Evolutionary conservation across 257 asterid genomes (phyloP).

Genomic region (Solanum etuberosum): DNA sequence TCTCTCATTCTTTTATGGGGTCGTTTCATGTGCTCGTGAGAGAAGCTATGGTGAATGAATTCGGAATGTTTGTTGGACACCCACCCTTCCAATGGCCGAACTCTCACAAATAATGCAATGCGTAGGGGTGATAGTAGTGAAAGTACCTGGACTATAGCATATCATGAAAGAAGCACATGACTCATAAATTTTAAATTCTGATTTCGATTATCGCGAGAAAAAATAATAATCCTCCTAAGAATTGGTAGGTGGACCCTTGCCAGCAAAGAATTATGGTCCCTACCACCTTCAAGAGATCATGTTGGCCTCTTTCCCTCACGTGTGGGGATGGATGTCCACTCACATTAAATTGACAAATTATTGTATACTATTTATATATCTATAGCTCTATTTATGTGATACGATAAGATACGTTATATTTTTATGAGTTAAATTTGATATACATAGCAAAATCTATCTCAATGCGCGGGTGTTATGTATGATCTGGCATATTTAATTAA

Average conservation of each 20-base stretch:
- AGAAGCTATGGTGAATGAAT: too few species aligned
- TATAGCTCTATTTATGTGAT: neutral
- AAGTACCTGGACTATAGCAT: neutral
- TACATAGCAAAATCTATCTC: neutral
- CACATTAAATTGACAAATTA: neutral
- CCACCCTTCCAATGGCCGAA: neutral
- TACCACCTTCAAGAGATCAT: neutral
- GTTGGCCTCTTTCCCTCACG: neutral
- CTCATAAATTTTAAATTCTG: neutral
- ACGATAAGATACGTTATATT: neutral
- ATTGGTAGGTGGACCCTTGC: neutral
- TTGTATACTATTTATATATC: neutral
- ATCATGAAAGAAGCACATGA: neutral
- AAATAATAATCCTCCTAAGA: neutral
- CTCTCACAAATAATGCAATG: too few species aligned
- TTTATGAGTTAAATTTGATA: neutral
- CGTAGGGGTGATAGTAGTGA: neutral
- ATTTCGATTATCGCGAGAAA: neutral
- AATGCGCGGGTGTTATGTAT: neutral
- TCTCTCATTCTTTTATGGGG: accelerated
- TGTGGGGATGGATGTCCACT: neutral
- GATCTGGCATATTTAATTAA: neutral
- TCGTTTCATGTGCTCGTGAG: neutral
- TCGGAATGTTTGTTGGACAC: neutral
- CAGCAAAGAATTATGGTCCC: neutral